Evolutionary conservation across 495 filamentous ascomycete genomes (phyloP).

Genomic region (Clavariopsis aquatica): DNA sequence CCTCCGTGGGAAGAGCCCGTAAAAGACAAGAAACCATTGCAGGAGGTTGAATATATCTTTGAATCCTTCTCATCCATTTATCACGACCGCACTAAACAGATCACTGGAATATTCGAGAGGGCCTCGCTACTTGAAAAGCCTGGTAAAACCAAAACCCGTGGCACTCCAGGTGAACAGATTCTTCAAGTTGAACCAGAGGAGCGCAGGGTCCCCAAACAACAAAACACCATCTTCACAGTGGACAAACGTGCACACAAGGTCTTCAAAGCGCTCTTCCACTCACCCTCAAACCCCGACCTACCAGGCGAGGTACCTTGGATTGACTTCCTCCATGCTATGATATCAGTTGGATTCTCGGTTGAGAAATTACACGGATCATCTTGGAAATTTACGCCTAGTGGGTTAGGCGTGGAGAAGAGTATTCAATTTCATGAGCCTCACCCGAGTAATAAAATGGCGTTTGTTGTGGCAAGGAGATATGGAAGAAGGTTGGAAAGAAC

Average conservation of each 20-base stretch:
- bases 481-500: conserved; percentile 51
- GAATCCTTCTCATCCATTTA: conserved; percentile 2
- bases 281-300: conserved; percentile 26
- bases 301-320: conserved; percentile 53
- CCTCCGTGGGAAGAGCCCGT: conserved; percentile 3
- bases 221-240: neutral
- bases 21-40: neutral
- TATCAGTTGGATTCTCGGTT: conserved; percentile 47
- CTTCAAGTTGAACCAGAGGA: neutral
- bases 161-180: neutral
- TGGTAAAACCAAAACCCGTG: conserved; percentile 10
- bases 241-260: conserved; percentile 42
- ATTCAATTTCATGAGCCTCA: conserved; percentile 60
- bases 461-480: conserved; percentile 42
- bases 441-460: conserved; percentile 51
- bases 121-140: neutral
- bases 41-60: neutral
- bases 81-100: conserved; percentile 6
- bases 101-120: conserved; percentile 6
- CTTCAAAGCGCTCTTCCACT: conserved; percentile 51
- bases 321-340: conserved; percentile 57
- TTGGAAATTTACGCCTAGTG: conserved; percentile 51
- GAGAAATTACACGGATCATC: conserved; percentile 57
- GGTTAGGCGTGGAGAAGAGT: conserved; percentile 46
- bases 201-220: neutral